Conservation (phyloP, 2,329 filamentous ascomycete genomes). For the Scytalidium sp. region DNA sequence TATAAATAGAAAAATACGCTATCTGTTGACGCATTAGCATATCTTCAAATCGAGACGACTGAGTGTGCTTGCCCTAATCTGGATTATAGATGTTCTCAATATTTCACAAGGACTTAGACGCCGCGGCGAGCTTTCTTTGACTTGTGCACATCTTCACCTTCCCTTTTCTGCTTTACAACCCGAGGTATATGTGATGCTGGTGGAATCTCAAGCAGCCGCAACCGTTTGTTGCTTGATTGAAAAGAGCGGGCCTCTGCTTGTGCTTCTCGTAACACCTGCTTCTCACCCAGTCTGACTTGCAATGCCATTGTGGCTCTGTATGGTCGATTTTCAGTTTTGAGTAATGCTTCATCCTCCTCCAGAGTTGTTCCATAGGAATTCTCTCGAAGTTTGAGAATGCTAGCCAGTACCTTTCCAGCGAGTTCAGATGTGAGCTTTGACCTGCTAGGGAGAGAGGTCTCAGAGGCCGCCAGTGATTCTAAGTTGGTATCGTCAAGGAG, state of each 20-base stretch:
- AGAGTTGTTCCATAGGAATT: constrained; percentile 51
- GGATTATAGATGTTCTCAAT: too few relatives aligned
- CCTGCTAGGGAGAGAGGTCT: constrained; percentile 28
- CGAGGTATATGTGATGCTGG: not conserved
- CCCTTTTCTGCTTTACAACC: not conserved
- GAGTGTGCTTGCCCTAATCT: too few relatives aligned
- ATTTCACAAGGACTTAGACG: too few relatives aligned
- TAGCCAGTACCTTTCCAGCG: constrained; percentile 35
- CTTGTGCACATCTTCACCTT: not conserved
- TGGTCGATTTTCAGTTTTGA: constrained; percentile 28
- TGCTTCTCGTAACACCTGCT: constrained; percentile 51
- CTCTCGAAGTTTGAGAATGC: constrained; percentile 35
- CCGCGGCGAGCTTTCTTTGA: not conserved
- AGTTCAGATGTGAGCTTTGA: constrained; percentile 38
- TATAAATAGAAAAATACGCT: not conserved
- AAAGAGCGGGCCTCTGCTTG: constrained; percentile 32
- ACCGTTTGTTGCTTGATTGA: constrained; percentile 25
- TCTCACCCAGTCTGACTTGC: constrained; percentile 62
- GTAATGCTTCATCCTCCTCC: constrained; percentile 43
- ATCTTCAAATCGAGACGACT: not conserved
- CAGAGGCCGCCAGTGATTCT: constrained; percentile 31
- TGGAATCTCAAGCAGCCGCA: constrained; percentile 20
- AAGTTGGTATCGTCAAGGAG: constrained; percentile 36
- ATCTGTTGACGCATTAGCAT: not conserved
- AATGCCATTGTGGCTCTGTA: constrained; percentile 48